Evolutionary conservation across 345 rosid species (phyloP).

Genomic region (Salix dunnii): DNA sequence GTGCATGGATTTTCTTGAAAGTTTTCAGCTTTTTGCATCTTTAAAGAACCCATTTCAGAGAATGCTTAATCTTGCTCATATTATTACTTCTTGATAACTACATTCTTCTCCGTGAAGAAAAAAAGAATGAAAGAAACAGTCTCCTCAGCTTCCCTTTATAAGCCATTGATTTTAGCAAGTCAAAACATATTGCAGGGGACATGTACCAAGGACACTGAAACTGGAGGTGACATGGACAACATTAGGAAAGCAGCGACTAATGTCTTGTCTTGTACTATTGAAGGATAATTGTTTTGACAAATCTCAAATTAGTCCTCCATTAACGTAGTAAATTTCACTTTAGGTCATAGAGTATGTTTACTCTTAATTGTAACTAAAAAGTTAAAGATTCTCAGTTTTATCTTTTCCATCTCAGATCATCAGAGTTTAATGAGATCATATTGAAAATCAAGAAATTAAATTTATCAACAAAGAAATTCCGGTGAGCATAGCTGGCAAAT

Average conservation of each 20-base stretch:
- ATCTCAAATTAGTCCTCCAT: not conserved
- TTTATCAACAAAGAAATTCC: too few relatives aligned
- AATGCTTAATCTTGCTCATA: not conserved
- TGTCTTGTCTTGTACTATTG: not conserved
- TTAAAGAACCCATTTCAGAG: slow-evolving; percentile 11
- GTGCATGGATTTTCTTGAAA: slow-evolving; percentile 36
- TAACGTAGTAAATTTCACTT: not conserved
- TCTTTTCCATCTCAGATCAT: not conserved
- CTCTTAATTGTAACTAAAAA: not conserved
- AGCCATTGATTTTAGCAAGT: not conserved
- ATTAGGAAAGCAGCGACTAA: not conserved
- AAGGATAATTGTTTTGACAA: not conserved
- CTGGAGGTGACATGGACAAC: not conserved
- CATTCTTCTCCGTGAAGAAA: not conserved
- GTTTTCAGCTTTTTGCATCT: slow-evolving; percentile 30
- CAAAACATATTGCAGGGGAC: not conserved
- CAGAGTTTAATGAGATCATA: not conserved
- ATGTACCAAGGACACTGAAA: not conserved
- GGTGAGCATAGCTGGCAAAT: not conserved
- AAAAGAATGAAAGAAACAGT: not conserved
- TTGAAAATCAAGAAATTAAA: too few relatives aligned
- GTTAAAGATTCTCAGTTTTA: not conserved
- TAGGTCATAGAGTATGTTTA: not conserved
- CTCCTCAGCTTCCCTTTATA: not conserved
- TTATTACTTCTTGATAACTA: not conserved